Percentiles rank a stretch among this genome's conserved stretches.
Conservation (phyloP, 163 green algal genomes). For the Picocystis sp. region DNA sequence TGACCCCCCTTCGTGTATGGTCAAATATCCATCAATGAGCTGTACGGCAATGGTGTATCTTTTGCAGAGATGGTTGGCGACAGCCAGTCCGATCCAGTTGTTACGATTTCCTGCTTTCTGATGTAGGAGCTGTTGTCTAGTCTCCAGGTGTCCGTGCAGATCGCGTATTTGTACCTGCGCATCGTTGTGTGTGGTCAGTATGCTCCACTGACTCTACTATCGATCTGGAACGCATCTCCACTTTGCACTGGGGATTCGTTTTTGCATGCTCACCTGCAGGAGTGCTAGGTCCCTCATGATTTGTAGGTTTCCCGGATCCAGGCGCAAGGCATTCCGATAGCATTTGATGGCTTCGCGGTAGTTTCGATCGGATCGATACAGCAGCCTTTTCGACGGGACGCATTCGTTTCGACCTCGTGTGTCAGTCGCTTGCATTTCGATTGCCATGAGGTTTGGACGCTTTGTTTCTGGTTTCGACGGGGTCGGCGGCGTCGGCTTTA, state of each 20-base stretch:
- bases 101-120: conserved; percentile 51
- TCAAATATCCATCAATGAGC: conserved; percentile 44
- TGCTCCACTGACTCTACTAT: not conserved
- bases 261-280: conserved; percentile 43
- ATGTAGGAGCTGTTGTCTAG: conserved; percentile 63
- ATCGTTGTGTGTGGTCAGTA: not conserved
- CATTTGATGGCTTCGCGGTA: conserved; percentile 97
- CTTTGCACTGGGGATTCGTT: not conserved
- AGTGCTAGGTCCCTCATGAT: conserved; percentile 82
- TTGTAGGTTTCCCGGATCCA: conserved; percentile 84
- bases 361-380: conserved; percentile 80
- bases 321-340: conserved; percentile 87
- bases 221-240: not conserved
- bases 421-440: not conserved
- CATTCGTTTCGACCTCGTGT: not conserved
- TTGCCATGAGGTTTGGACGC: not conserved
- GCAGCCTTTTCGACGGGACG: conserved; percentile 34
- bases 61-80: conserved; percentile 69
- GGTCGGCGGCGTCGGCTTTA: not conserved
- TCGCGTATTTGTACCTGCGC: conserved; percentile 76
- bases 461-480: not conserved
- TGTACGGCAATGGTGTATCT: not conserved
- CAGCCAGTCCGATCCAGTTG: conserved; percentile 79
- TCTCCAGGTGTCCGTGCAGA: conserved; percentile 78
- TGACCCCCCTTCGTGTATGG: conserved; percentile 37